Evolutionary conservation across 164 flowering plant genomes (phyloP), one percentile per base, ranked within the genome.

Genomic region (Houttuynia cordata): DNA sequence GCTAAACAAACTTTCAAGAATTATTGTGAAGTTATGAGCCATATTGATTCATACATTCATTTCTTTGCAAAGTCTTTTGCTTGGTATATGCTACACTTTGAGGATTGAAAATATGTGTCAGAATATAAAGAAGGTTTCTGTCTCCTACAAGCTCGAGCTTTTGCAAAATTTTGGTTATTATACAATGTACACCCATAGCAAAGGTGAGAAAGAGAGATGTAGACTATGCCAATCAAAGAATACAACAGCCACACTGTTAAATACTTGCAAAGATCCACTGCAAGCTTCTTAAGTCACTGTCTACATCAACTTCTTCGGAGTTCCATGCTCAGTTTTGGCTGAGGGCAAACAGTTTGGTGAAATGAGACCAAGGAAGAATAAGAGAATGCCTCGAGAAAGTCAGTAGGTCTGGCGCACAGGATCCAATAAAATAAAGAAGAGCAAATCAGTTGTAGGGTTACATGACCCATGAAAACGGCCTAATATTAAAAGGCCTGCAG

Each of bases 401-500:
- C 8, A 20, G 24, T 7, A 54, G 30, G 8, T 2, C 17, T 8
- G 49, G 8, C 23, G 57, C 57, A 54, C 37, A 23, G 22, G 61
- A 58, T 40, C 50, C 24, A 40, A 58, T 6, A 17, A 41, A 39
- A 40, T 10, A 39, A 40, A 40, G 40, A 34, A 39, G 24, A 53
- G 2, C 63, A 60, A 53, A 52, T 59, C 30, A 40, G 63, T 19
- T 59, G 9, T 54, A 50, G 53, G 59, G 50, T 59, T 24, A 40
- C 2, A 54, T 18, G 24, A 41, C 52, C 62, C 49, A 20, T 40
- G 45, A 30, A 64, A 41, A 40, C 19, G 45, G 68, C 54, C 52
- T 66, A 51, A 60, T 45, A 24, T 47, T 53, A 59, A 66, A 45
- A 24, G 34, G 39, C 45, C 17, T 50, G 58, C 37, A 54, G 49